Conservation (phyloP, 139 green algal species). For the Chlamydomonas schloesseri region DNA sequence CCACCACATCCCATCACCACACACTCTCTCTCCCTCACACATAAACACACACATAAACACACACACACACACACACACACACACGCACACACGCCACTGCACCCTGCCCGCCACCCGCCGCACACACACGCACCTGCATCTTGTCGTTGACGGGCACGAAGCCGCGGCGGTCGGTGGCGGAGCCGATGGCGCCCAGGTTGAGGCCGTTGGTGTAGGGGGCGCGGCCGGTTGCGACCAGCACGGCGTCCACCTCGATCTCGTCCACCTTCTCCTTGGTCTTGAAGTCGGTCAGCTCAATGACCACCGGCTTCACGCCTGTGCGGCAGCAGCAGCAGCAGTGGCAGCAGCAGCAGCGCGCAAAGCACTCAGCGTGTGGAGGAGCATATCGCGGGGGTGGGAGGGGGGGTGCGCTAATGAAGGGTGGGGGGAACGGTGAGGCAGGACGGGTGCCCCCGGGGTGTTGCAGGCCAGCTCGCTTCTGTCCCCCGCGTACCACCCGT, state of each 20-base stretch:
- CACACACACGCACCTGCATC: constrained; percentile 92
- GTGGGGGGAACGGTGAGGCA: not conserved
- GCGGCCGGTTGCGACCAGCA: constrained; percentile 94
- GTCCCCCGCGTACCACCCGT: too few relatives aligned
- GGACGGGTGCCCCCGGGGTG: too few relatives aligned
- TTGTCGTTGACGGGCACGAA: constrained; percentile 97
- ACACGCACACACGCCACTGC: not conserved
- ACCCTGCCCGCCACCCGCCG: too few relatives aligned
- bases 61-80: not conserved
- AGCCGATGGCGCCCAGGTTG: constrained; percentile 81
- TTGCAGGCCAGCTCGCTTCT: too few relatives aligned
- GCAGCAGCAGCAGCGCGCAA: too few relatives aligned
- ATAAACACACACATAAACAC: not conserved
- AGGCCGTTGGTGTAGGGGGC: constrained; percentile 80
- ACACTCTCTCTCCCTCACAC: too few relatives aligned
- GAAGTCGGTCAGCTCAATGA: constrained; percentile 98
- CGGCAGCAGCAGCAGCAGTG: too few relatives aligned
- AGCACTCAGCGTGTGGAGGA: too few relatives aligned
- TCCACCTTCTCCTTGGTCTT: constrained; percentile 98
- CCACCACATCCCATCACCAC: too few relatives aligned
- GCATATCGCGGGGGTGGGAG: too few relatives aligned
- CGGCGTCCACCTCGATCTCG: constrained; percentile 93
- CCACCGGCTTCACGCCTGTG: constrained; percentile 93
- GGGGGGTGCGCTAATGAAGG: too few relatives aligned
- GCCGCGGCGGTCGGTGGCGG: constrained; percentile 89